Conservation (phyloP, 495 filamentous ascomycete species). For the Arthonia radiata region DNA sequence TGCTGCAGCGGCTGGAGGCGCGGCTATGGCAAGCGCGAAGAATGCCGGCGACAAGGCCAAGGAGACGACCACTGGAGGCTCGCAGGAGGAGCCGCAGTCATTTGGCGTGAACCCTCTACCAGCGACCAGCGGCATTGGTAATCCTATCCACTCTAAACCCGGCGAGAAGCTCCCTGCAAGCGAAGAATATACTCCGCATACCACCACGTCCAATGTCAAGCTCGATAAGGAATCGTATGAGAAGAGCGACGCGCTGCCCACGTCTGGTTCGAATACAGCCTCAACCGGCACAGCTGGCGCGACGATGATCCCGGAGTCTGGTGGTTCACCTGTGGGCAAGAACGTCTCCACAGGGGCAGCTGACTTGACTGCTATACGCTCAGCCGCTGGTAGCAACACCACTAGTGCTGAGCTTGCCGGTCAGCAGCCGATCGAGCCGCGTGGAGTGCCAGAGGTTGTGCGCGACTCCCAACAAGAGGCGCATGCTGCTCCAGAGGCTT, state of each 20-base stretch:
- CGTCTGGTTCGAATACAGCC: too few relatives aligned
- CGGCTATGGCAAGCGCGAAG: too few relatives aligned
- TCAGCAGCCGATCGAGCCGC: constrained; percentile 38
- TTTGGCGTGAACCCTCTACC: constrained; percentile 53
- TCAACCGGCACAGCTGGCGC: constrained; percentile 18
- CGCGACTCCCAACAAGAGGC: constrained; percentile 46
- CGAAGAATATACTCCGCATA: too few relatives aligned
- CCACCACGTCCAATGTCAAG: constrained; percentile 29
- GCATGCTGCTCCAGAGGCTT: constrained; percentile 41
- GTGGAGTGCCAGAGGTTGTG: constrained; percentile 39
- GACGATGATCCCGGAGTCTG: constrained; percentile 62
- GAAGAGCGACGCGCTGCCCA: constrained; percentile 34
- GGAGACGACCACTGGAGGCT: too few relatives aligned
- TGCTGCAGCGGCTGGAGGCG: too few relatives aligned
- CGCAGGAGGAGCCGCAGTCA: constrained; percentile 16
- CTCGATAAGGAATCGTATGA: constrained; percentile 71
- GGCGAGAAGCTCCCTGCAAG: constrained; percentile 57
- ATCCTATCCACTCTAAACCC: constrained; percentile 55
- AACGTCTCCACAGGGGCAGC: constrained; percentile 14
- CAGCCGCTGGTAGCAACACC: constrained; percentile 41
- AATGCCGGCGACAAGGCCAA: too few relatives aligned
- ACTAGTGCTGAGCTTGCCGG: constrained; percentile 45
- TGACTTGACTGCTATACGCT: constrained; percentile 35
- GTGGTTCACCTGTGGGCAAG: too few relatives aligned
- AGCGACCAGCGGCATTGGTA: constrained; percentile 49